Evolutionary conservation across 306 rosid genomes (phyloP).

Genomic region (Cercis canadensis): DNA sequence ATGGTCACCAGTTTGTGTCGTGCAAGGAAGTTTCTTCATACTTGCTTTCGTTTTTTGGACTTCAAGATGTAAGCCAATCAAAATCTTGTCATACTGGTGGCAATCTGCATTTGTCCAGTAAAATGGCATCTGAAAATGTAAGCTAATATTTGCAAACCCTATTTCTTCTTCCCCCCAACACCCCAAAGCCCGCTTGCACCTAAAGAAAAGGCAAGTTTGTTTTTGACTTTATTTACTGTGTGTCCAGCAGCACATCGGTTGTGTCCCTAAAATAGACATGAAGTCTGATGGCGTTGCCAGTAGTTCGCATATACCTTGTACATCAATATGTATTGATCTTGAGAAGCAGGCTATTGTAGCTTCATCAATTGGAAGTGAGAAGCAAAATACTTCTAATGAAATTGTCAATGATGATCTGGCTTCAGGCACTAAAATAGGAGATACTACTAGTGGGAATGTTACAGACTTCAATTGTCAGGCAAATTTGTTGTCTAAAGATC

Average conservation of each 20-base stretch:
- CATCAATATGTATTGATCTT: constrained; percentile 36
- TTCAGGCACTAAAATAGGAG: constrained; percentile 38
- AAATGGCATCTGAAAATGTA: constrained; percentile 55
- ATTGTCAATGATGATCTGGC: constrained; percentile 38
- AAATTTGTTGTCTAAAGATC: constrained; percentile 27
- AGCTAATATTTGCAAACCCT: constrained; percentile 41
- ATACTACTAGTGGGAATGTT: constrained; percentile 33
- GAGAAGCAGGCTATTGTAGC: constrained; percentile 42
- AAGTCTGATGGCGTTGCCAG: constrained; percentile 46
- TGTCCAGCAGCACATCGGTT: constrained; percentile 46
- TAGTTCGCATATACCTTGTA: constrained; percentile 31
- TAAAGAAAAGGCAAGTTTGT: constrained; percentile 4
- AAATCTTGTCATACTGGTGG: constrained; percentile 47
- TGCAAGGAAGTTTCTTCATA: constrained; percentile 71
- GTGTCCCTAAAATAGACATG: constrained; percentile 39
- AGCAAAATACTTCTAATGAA: constrained; percentile 30
- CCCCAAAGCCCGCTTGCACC: too few species aligned
- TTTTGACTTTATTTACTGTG: constrained; percentile 20
- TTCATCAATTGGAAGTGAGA: constrained; percentile 40
- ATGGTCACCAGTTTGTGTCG: constrained; percentile 74
- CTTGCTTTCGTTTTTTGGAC: constrained; percentile 54
- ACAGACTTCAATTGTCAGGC: constrained; percentile 26
- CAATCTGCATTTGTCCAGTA: constrained; percentile 43
- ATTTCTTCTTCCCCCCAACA: neutral
- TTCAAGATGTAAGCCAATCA: constrained; percentile 40